phyloP scores from a whole-genome alignment of 257 asterid species.

The Primulina tabacum region DNA sequence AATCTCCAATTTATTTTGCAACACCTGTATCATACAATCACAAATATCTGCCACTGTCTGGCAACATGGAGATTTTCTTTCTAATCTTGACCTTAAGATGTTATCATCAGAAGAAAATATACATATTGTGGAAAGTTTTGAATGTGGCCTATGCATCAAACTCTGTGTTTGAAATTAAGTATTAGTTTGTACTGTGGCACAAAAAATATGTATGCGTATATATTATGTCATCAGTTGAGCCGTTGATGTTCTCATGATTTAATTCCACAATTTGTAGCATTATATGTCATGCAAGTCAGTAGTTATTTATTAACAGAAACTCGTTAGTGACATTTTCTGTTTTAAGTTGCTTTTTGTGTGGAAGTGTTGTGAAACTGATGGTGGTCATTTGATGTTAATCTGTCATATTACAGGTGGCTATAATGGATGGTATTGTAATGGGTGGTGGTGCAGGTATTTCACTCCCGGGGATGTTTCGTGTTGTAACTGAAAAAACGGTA shows the following conservation, averaged over 20 bases:
- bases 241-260: neutral
- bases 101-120: neutral
- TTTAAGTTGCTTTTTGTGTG: conserved; percentile 10
- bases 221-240: neutral
- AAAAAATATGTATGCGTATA: no score
- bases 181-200: neutral
- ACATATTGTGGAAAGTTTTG: neutral
- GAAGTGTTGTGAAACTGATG: conserved; percentile 13
- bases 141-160: neutral
- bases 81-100: neutral
- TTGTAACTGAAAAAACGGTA: conserved; percentile 97
- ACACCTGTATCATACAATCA: neutral
- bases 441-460: conserved; percentile 97
- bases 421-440: conserved; percentile 87
- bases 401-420: conserved; percentile 69
- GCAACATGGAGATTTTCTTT: neutral
- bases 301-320: neutral
- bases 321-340: conserved; percentile 2
- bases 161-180: neutral
- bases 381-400: conserved; percentile 10
- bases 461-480: conserved; percentile 93
- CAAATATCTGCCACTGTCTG: neutral
- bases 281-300: neutral
- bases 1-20: neutral
- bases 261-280: neutral